phyloP scores from a whole-genome alignment of 106 monocot species.

The Hemerocallis citrina region DNA sequence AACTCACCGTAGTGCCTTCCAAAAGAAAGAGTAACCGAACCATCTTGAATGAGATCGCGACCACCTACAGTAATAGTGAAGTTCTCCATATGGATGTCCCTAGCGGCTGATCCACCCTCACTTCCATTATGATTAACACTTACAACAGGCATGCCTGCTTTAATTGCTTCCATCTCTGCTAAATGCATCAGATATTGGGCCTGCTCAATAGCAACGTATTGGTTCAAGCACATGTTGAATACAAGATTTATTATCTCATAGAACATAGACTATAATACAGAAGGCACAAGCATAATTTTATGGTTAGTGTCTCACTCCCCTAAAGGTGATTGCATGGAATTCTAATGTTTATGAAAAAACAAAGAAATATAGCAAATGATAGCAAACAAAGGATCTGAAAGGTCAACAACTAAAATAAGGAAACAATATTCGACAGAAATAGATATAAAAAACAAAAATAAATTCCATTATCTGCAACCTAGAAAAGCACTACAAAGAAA shows the following conservation, averaged over 20 bases:
- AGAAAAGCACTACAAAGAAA: not conserved
- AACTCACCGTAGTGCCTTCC: conserved; percentile 96
- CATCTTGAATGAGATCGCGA: conserved; percentile 84
- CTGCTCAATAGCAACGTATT: conserved; percentile 22
- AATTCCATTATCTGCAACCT: not conserved
- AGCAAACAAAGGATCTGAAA: not conserved
- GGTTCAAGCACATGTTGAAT: not conserved
- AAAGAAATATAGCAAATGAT: not conserved
- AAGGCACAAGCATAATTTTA: no score
- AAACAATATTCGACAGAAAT: not conserved
- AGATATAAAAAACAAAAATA: no score
- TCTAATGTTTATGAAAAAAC: not conserved
- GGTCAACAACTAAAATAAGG: not conserved
- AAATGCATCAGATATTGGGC: conserved; percentile 92
- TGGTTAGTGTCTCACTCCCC: no score
- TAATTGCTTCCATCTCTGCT: conserved; percentile 93
- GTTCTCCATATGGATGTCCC: conserved; percentile 99
- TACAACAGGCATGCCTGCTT: conserved; percentile 86
- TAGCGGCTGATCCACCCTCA: conserved; percentile 42
- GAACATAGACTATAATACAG: no score
- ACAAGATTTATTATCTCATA: no score
- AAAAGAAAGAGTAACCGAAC: conserved; percentile 78
- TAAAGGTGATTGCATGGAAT: not conserved
- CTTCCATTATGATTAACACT: conserved; percentile 61
- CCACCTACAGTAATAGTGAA: conserved; percentile 94